Conservation (phyloP, 768 basidiomycete species). For the Termitomyces sp. region DNA sequence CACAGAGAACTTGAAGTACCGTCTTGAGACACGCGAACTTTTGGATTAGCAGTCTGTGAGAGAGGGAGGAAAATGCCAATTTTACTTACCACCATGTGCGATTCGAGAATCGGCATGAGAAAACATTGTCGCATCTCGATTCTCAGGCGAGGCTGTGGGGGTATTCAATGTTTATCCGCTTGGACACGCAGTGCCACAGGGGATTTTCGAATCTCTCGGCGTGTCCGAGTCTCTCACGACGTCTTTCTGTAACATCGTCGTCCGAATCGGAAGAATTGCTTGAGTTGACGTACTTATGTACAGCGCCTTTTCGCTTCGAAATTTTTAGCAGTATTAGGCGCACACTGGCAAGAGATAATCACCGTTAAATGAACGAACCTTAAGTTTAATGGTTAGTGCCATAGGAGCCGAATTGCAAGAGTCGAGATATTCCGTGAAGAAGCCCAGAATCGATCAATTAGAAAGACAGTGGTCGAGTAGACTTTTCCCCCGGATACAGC, state of each 20-base stretch:
- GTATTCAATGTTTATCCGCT: background rate
- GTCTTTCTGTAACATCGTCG: constrained; percentile 83
- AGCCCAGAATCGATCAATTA: too few species aligned
- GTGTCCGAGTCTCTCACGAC: constrained; percentile 90
- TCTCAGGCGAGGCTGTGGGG: background rate
- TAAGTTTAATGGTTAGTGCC: too few species aligned
- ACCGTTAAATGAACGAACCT: too few species aligned
- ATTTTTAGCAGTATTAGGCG: too few species aligned
- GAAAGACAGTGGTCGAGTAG: too few species aligned
- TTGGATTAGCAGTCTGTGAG: background rate
- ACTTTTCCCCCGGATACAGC: too few species aligned
- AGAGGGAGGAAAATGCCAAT: too few species aligned
- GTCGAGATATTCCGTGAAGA: too few species aligned
- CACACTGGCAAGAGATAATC: too few species aligned
- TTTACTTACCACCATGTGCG: background rate
- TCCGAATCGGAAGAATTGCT: constrained; percentile 83
- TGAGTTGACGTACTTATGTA: too few species aligned
- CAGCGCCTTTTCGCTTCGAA: too few species aligned
- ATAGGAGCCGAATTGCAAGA: too few species aligned
- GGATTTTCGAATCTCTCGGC: constrained; percentile 44
- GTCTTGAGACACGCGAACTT: background rate
- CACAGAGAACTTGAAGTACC: background rate
- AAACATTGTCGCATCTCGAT: background rate
- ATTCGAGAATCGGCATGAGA: background rate
- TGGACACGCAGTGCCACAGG: background rate